Evolutionary conservation across 179 eudicot genomes (phyloP), one percentile per base, ranked within the genome.

Genomic region (Beta corolliflora): DNA sequence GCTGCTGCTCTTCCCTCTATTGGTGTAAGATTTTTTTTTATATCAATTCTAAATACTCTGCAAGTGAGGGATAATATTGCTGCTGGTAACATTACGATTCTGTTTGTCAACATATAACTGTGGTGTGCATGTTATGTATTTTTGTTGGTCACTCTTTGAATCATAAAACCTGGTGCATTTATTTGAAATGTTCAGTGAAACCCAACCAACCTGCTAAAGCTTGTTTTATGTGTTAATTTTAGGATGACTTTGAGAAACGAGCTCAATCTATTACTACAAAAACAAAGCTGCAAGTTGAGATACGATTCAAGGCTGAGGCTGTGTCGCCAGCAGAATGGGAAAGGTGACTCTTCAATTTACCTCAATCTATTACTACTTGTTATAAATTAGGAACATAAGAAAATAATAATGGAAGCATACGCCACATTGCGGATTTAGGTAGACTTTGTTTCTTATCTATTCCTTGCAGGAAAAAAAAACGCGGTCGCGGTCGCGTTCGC

Each of bases 161-260:
- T 60, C 52, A 61, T 14, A 25, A 55, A 61, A 2, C 41, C 53
- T 79, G 29, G 16, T 80, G 82, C 41, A 21, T 29, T 15, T 78
- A 7, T 15, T 52, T 21, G 55, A 66, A 21, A 19, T 52, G 55
- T 63, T 60, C 12, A 29, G 12, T 45, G 41, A 31, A 41, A 66
- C 9, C 44, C 65, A 21, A 75, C 68, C 53, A 21, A 23, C 18
- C n/a, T 29, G 25, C 55, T 19, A 73, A 58, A 72, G 9, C 25
- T 23, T 74, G 5, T 31, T 25, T 12, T 58, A 7, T 53, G 29
- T 79, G 36, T 44, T 63, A n/a, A 50, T 41, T 60, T 67, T 84
- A 97, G 99, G 99, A 97, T 82, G 98, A 94, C 63, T 97, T 97
- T 87, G 99, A 94, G 83, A 85, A 91, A 76, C 90, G 98, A 77